Conservation (phyloP, 2,329 filamentous ascomycete genomes). For the Monilinia laxa region DNA sequence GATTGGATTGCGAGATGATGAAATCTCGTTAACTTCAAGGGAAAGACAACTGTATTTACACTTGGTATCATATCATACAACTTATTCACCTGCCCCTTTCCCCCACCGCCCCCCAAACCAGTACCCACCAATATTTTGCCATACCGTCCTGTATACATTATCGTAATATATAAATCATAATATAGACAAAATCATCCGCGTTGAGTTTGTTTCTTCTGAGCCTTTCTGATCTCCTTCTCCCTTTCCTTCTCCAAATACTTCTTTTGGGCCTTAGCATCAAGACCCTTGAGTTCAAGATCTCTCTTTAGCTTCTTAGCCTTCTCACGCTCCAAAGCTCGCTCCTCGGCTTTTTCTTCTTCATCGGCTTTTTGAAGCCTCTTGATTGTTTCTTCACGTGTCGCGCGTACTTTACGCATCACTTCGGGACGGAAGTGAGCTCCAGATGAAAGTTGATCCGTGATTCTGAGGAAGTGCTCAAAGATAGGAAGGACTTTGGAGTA, state of each 20-base stretch:
- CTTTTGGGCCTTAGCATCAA: slow-evolving; percentile 81
- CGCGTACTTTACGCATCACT: slow-evolving; percentile 79
- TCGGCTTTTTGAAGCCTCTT: slow-evolving; percentile 75
- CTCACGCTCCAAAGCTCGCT: slow-evolving; percentile 69
- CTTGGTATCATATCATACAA: slow-evolving; percentile 19
- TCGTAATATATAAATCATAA: slow-evolving; percentile 6
- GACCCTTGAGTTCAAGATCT: slow-evolving; percentile 73
- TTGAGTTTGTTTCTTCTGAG: slow-evolving; percentile 61
- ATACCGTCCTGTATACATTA: slow-evolving; percentile 19
- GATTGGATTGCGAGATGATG: background rate
- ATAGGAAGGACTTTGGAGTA: slow-evolving; percentile 69
- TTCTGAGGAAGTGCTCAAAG: slow-evolving; percentile 76
- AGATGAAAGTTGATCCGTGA: slow-evolving; percentile 78
- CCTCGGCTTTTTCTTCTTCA: slow-evolving; percentile 79
- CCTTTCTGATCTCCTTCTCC: slow-evolving; percentile 67
- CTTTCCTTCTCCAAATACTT: slow-evolving; percentile 80
- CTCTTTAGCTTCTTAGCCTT: slow-evolving; percentile 85
- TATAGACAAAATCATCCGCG: slow-evolving; percentile 32
- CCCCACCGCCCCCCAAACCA: background rate
- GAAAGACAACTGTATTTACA: background rate
- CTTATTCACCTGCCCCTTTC: background rate
- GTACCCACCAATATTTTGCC: slow-evolving; percentile 5
- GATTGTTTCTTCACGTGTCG: slow-evolving; percentile 76
- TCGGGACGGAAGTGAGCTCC: slow-evolving; percentile 84
- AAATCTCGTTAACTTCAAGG: background rate